Evolutionary conservation across 2,329 filamentous ascomycete genomes (phyloP).

Genomic region (Penicillium palitans): DNA sequence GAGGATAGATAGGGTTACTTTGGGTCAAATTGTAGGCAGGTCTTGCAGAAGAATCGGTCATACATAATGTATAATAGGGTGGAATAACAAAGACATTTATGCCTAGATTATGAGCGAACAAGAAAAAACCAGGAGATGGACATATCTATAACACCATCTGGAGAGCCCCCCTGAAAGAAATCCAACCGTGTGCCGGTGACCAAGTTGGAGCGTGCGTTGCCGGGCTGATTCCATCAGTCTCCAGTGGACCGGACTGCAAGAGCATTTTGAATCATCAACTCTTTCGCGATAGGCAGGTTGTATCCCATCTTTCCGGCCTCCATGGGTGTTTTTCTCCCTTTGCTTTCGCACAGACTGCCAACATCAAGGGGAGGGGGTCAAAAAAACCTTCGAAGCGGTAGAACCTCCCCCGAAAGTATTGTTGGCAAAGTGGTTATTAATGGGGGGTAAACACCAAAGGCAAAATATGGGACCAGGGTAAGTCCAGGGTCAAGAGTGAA

Average conservation of each 20-base stretch:
- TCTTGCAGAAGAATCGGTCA: not conserved
- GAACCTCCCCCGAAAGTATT: not conserved
- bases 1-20: not conserved
- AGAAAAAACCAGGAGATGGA: not conserved
- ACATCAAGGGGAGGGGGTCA: not conserved
- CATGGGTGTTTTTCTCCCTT: not conserved
- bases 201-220: constrained; percentile 22
- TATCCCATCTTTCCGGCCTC: constrained; percentile 2
- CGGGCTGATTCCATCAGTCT: constrained; percentile 19
- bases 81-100: not conserved
- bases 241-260: constrained; percentile 15
- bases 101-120: not conserved
- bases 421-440: not conserved
- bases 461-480: not conserved
- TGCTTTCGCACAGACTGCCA: constrained; percentile 7
- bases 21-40: not conserved
- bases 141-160: constrained; percentile 8
- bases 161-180: constrained; percentile 1
- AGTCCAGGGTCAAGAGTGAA: constrained; percentile 3
- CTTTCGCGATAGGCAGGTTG: constrained; percentile 1
- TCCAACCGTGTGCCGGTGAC: constrained; percentile 11
- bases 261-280: constrained; percentile 3
- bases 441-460: not conserved
- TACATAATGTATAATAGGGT: not conserved
- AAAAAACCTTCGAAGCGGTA: not conserved